phyloP scores from a whole-genome alignment of 305 asterid genomes.

The Rubia occidens region DNA sequence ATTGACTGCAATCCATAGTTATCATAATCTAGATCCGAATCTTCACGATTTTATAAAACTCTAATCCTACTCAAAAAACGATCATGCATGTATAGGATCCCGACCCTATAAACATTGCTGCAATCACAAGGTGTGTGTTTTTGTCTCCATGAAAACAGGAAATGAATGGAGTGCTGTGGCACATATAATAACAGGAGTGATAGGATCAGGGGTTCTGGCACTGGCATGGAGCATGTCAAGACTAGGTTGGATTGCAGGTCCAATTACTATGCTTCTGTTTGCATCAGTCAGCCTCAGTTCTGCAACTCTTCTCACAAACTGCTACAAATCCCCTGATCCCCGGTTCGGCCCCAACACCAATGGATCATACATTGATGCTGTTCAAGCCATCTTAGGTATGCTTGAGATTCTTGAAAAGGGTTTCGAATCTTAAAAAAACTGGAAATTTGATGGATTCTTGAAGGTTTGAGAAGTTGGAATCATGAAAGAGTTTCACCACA shows the following conservation, averaged over 20 bases:
- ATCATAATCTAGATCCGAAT: too few species aligned
- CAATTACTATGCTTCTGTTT: conserved; percentile 27
- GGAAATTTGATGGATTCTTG: not conserved
- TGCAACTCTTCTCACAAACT: conserved; percentile 27
- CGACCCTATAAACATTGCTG: not conserved
- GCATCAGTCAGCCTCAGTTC: conserved; percentile 25
- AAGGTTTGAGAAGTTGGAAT: not conserved
- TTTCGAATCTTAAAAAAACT: too few species aligned
- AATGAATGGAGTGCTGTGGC: conserved; percentile 37
- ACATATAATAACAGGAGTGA: conserved; percentile 33
- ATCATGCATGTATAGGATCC: too few species aligned
- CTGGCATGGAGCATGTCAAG: conserved; percentile 36
- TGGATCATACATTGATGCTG: conserved; percentile 53
- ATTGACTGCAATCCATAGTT: too few species aligned
- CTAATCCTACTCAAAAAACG: too few species aligned
- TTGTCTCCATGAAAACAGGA: conserved; percentile 24
- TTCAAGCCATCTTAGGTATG: conserved; percentile 51
- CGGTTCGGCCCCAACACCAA: conserved; percentile 29
- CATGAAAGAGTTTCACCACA: too few species aligned
- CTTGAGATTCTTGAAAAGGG: not conserved
- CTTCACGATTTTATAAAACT: too few species aligned
- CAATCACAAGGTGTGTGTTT: not conserved
- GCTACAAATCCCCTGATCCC: conserved; percentile 34
- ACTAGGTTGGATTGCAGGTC: conserved; percentile 42
- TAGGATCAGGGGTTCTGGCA: conserved; percentile 39